Percentiles rank a stretch among this genome's conserved stretches.
These are phyloP conservation scores for Taphrina sp. DNA, from an alignment of 1,139 yeast species.

Conservation along the genomic window DNA sequence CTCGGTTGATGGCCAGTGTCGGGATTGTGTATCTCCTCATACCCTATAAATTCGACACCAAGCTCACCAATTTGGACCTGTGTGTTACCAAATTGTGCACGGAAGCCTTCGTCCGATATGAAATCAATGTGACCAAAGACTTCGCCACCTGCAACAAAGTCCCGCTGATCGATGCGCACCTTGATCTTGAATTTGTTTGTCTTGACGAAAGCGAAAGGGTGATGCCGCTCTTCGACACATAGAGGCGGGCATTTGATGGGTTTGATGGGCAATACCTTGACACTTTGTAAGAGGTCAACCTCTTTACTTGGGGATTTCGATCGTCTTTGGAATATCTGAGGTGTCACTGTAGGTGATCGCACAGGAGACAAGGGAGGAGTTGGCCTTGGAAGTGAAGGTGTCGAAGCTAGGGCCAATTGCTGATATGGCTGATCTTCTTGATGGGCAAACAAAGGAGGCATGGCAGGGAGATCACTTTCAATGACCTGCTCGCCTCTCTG, in stretches of 20 bases:
- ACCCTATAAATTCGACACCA: conserved; percentile 35
- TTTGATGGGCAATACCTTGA: conserved; percentile 21
- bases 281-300: conserved; percentile 15
- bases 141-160: conserved; percentile 31
- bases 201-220: conserved; percentile 16
- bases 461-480: conserved; percentile 28
- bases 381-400: no score
- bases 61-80: conserved; percentile 35
- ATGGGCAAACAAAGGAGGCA: conserved; percentile 22
- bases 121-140: conserved; percentile 28
- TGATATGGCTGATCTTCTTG: not conserved
- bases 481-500: conserved; percentile 11
- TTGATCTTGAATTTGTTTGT: conserved; percentile 28
- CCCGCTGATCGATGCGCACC: conserved; percentile 11
- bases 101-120: conserved; percentile 22
- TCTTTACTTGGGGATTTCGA: not conserved
- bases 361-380: conserved; percentile 3
- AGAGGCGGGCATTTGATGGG: conserved; percentile 21
- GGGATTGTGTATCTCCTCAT: conserved; percentile 31
- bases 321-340: not conserved
- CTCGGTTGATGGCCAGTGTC: conserved; percentile 32
- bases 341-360: not conserved
- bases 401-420: not conserved
- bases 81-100: conserved; percentile 18
- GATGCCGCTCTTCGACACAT: conserved; percentile 23